These are phyloP conservation scores for Amyloporia xantha DNA, from an alignment of 768 basidiomycete genomes.

Conservation along the genomic window DNA sequence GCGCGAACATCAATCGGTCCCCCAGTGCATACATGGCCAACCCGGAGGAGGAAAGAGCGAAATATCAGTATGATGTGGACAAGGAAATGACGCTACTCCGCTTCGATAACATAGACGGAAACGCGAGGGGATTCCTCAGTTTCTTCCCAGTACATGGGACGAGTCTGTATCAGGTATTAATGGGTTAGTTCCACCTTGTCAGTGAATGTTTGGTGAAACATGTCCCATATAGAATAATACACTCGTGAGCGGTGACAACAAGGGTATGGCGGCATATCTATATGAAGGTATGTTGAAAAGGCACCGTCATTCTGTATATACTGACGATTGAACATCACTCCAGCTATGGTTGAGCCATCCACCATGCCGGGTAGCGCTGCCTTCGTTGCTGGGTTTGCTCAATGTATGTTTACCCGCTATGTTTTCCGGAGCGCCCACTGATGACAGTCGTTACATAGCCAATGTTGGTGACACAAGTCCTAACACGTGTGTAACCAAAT, in stretches of 20 bases:
- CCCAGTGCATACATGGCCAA: constrained; percentile 76
- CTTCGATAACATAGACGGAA: constrained; percentile 54
- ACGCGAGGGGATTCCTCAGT: constrained; percentile 58
- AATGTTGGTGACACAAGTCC: constrained; percentile 78
- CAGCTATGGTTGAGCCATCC: constrained; percentile 58
- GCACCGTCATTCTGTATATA: neutral
- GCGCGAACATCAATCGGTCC: constrained; percentile 68
- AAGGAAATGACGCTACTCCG: constrained; percentile 64
- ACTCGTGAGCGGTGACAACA: constrained; percentile 75
- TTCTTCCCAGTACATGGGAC: constrained; percentile 80
- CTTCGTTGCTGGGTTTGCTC: constrained; percentile 72
- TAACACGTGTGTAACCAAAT: constrained; percentile 52
- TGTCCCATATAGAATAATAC: constrained; percentile 58
- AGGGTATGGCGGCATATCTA: constrained; percentile 78
- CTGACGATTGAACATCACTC: neutral
- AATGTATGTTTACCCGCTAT: constrained; percentile 40
- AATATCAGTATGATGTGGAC: constrained; percentile 67
- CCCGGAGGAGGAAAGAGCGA: constrained; percentile 59
- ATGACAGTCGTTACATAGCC: constrained; percentile 36
- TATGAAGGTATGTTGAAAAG: constrained; percentile 51
- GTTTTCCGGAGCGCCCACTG: constrained; percentile 4
- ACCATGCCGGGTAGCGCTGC: constrained; percentile 61
- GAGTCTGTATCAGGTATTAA: constrained; percentile 61
- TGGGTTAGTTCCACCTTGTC: neutral
- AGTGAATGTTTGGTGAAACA: neutral